These are phyloP conservation scores for Aspergillus phoenicis DNA, from an alignment of 2,329 filamentous ascomycete species.

Conservation along the genomic window DNA sequence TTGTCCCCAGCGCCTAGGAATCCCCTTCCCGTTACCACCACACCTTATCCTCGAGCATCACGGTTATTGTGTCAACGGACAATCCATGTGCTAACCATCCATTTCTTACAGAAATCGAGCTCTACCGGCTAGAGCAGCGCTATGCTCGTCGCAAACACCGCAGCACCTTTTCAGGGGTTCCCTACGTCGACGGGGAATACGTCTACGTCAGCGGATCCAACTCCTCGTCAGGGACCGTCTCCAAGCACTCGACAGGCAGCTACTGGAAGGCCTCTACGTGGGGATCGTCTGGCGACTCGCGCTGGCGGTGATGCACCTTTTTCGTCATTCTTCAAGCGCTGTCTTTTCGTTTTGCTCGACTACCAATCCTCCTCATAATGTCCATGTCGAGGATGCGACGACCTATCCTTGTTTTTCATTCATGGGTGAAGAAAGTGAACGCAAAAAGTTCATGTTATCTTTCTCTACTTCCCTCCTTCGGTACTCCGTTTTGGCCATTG, in stretches of 20 bases:
- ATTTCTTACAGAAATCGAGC: conserved; percentile 66
- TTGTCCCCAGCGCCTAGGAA: conserved; percentile 17
- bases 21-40: not conserved
- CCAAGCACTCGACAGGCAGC: conserved; percentile 43
- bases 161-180: conserved; percentile 83
- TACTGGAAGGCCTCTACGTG: conserved; percentile 36
- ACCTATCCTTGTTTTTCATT: conserved; percentile 15
- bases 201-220: conserved; percentile 62
- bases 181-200: conserved; percentile 96
- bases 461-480: conserved; percentile 4
- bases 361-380: conserved; percentile 27
- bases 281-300: conserved; percentile 31
- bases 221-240: conserved; percentile 41
- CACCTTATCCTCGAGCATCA: not conserved
- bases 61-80: no score
- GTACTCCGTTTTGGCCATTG: not conserved
- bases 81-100: conserved; percentile 13
- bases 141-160: conserved; percentile 91
- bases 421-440: conserved; percentile 14
- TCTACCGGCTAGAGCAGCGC: conserved; percentile 92
- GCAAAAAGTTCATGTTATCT: conserved; percentile 16
- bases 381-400: conserved; percentile 25
- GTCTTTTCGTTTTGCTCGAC: conserved; percentile 6
- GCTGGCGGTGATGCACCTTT: conserved; percentile 27
- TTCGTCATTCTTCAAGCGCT: not conserved